These are phyloP conservation scores for Moelleriella libera DNA, from an alignment of 2,329 filamentous ascomycete genomes.

Conservation along the genomic window DNA sequence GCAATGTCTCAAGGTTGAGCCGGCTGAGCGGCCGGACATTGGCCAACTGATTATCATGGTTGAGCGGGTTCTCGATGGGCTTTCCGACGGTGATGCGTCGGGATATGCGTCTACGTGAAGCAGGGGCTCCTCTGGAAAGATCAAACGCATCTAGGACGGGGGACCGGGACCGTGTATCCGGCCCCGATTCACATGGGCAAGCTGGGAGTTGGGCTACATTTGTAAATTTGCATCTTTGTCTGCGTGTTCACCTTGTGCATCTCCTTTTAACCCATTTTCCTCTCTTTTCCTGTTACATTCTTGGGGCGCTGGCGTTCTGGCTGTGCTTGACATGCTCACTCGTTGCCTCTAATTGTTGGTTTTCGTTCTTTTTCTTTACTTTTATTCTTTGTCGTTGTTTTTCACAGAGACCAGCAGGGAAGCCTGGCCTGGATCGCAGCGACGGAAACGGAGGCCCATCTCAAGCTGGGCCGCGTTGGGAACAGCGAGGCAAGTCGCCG, in stretches of 20 bases:
- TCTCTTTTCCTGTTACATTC: neutral
- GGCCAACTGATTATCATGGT: constrained; percentile 70
- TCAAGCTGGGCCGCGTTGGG: no score
- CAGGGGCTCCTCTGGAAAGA: neutral
- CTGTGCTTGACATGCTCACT: no score
- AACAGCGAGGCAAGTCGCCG: no score
- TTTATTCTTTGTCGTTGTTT: no score
- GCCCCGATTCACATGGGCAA: no score
- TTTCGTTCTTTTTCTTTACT: neutral
- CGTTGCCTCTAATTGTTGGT: neutral
- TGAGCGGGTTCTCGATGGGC: constrained; percentile 49
- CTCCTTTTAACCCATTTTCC: neutral
- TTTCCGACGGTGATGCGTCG: constrained; percentile 2
- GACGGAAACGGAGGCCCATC: no score
- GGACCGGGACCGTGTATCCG: neutral
- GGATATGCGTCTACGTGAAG: neutral
- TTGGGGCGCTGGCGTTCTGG: neutral
- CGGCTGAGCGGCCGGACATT: constrained; percentile 74
- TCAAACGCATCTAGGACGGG: neutral
- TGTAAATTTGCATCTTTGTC: no score
- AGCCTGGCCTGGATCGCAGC: no score
- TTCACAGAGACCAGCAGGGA: no score
- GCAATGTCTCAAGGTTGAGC: constrained; percentile 75
- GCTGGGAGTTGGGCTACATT: no score
- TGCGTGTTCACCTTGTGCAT: neutral